Evolutionary conservation across 1,139 yeast species (phyloP).

Genomic region (Taiozyma sp.): DNA sequence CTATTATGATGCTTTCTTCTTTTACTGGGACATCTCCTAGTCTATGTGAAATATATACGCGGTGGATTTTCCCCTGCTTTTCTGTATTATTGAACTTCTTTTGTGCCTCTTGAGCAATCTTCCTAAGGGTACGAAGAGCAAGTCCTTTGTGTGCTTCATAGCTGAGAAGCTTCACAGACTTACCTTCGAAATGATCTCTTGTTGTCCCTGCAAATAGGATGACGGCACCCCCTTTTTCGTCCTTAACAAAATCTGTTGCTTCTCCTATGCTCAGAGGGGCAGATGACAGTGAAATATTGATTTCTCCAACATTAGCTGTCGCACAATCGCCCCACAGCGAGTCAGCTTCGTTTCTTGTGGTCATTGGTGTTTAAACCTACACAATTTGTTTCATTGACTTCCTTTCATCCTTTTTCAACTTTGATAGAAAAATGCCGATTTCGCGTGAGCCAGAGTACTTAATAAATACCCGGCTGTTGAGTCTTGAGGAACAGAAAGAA

Average conservation of each 20-base stretch:
- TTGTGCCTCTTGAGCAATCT: conserved; percentile 31
- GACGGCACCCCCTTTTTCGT: conserved; percentile 38
- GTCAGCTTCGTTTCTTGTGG: background rate
- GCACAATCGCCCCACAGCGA: conserved; percentile 2
- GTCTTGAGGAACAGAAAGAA: too few species aligned
- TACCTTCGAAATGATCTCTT: conserved; percentile 35
- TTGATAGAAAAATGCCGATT: too few species aligned
- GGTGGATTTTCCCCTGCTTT: conserved; percentile 23
- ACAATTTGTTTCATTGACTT: background rate
- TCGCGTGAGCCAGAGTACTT: too few species aligned
- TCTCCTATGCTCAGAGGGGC: conserved; percentile 15
- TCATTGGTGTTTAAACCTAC: background rate
- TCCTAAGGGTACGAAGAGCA: conserved; percentile 31
- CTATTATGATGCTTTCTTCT: conserved; percentile 39
- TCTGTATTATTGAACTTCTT: conserved; percentile 16
- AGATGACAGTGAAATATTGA: conserved; percentile 21
- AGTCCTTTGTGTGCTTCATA: conserved; percentile 39
- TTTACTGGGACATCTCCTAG: conserved; percentile 41
- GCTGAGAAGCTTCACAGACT: conserved; percentile 31
- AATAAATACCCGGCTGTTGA: too few species aligned
- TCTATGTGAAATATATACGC: conserved; percentile 36
- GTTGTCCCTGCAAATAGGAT: conserved; percentile 44
- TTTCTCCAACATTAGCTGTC: background rate
- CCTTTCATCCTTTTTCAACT: too few species aligned
- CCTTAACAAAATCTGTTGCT: conserved; percentile 26